Evolutionary conservation across 306 rosid genomes (phyloP), one percentile per base, ranked within the genome.

Genomic region (Cyamopsis tetragonoloba): DNA sequence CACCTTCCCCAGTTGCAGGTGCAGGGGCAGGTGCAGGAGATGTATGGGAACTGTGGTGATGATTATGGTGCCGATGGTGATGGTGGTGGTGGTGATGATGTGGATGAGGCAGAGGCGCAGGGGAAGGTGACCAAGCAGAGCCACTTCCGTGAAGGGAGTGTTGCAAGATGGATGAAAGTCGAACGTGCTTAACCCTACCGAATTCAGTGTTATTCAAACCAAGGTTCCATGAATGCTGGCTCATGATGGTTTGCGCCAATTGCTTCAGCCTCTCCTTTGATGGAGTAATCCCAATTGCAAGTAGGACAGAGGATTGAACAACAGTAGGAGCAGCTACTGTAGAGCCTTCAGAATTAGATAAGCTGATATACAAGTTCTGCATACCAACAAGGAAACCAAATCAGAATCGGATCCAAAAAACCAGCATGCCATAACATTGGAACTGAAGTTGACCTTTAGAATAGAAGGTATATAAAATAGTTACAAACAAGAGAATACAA

Each of bases 101-200:
- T 1, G 34, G 62, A 24, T 71, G 86, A 51, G 91, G 84, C 19
- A 74, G 44, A 42, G 96, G 87, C 56, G 79, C 60, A 20, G 91
- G 84, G 42, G 96, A 80, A 72, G 96, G 92, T 1, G 96, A 82
- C 59, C 60, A 61, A 2, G 55, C 37, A 24, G 82, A 37, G 48
- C 83, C 71, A 51, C 74, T 48, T 18, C 91, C 88, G 41, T 81
- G 81, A 61, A 82, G 86, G 72, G 85, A 86, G 70, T 86, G 89
- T 51, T 81, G 84, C 70, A 79, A 81, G 54, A 83, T 75, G 13
- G 89, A 81, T 19, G 96, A 85, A 63, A 89, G 91, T 7, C 78
- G 89, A 58, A 89, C 96, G 80, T 89, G 96, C 86, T 89, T 89
- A 44, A 87, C 96, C 79, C 76, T 83, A 32, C 96, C 96, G 78